Conservation (phyloP, 441 rosid genomes). For the Adansonia grandidieri region DNA sequence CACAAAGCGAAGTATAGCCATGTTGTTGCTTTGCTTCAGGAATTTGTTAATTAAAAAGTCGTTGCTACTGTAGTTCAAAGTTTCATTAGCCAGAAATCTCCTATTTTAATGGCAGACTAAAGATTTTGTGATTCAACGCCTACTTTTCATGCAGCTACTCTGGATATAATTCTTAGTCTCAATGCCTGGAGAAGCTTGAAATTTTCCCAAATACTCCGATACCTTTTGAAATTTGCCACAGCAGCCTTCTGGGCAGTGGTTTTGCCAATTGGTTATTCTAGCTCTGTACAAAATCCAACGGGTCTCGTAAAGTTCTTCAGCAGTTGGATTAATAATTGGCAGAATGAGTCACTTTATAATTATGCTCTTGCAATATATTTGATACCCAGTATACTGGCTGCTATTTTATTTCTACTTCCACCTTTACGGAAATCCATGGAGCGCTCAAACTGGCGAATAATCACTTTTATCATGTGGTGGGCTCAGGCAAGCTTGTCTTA, state of each 20-base stretch:
- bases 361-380: slow-evolving; percentile 84
- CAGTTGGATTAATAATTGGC: slow-evolving; percentile 74
- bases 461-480: slow-evolving; percentile 96
- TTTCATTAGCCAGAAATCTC: slow-evolving; percentile 21
- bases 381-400: slow-evolving; percentile 83
- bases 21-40: slow-evolving; percentile 15
- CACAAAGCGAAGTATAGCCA: slow-evolving; percentile 14
- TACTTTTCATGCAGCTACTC: slow-evolving; percentile 58
- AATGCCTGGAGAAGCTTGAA: slow-evolving; percentile 93
- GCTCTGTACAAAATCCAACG: slow-evolving; percentile 73
- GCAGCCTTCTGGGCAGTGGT: slow-evolving; percentile 90
- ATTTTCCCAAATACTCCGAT: slow-evolving; percentile 76
- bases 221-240: slow-evolving; percentile 71
- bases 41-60: slow-evolving; percentile 16
- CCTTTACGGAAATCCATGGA: slow-evolving; percentile 82
- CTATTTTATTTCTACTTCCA: slow-evolving; percentile 77
- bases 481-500: slow-evolving; percentile 75
- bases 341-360: slow-evolving; percentile 59
- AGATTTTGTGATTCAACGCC: slow-evolving; percentile 24
- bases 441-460: slow-evolving; percentile 75
- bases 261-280: slow-evolving; percentile 81
- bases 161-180: slow-evolving; percentile 86
- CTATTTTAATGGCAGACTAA: slow-evolving; percentile 9
- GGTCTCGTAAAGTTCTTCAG: slow-evolving; percentile 74
- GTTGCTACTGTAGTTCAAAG: slow-evolving; percentile 11